phyloP scores from a whole-genome alignment of 2,329 filamentous ascomycete species.

The Nannizziopsis barbatae region DNA sequence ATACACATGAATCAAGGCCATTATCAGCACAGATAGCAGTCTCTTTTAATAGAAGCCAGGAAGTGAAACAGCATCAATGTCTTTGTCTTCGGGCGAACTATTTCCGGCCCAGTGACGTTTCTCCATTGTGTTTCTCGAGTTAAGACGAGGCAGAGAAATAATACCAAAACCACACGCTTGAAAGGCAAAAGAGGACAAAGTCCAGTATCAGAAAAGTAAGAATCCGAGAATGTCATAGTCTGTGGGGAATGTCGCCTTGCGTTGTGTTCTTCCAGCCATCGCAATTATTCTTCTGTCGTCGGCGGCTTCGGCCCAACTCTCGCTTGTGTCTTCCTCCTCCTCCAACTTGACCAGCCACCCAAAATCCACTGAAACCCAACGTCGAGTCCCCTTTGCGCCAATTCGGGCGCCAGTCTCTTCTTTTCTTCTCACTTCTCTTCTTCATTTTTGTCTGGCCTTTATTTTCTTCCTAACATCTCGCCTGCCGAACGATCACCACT shows the following conservation, averaged over 20 bases:
- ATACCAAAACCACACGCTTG: no score
- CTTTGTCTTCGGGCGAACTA: no score
- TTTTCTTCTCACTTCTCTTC: background rate
- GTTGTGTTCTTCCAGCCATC: constrained; percentile 10
- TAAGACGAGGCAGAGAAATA: no score
- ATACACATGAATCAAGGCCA: background rate
- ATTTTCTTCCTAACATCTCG: background rate
- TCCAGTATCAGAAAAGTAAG: no score
- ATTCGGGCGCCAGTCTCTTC: background rate
- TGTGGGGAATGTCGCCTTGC: background rate
- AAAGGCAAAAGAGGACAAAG: no score
- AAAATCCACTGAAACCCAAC: background rate
- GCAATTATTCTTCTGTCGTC: constrained; percentile 1
- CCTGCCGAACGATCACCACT: background rate
- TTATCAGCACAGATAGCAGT: background rate
- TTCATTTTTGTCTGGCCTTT: background rate
- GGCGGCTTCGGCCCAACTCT: background rate
- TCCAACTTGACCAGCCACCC: constrained; percentile 14
- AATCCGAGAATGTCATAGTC: no score
- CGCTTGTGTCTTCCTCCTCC: background rate
- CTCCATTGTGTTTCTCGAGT: no score
- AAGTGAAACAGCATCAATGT: background rate
- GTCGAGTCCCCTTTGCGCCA: background rate
- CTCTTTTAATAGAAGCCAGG: background rate
- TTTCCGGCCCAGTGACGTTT: no score